Percentiles rank a stretch among this genome's conserved stretches.
These are phyloP conservation scores for Diplocarpon mali DNA, from an alignment of 2,329 filamentous ascomycete genomes.

Conservation along the genomic window DNA sequence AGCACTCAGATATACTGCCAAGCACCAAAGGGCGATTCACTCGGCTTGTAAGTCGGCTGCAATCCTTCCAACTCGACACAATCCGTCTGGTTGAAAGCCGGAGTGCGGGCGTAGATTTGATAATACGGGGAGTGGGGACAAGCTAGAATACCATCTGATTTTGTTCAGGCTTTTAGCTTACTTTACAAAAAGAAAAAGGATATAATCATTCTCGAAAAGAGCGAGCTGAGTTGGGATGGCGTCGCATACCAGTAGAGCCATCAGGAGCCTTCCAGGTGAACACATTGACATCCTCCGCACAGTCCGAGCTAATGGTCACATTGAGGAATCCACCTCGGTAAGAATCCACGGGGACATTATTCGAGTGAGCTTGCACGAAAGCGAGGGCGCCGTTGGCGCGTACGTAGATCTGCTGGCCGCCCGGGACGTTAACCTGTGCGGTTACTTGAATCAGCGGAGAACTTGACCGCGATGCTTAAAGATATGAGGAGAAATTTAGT, in stretches of 20 bases:
- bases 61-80: slow-evolving; percentile 9
- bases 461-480: neutral
- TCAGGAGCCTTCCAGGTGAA: slow-evolving; percentile 2
- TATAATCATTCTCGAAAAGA: neutral
- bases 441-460: neutral
- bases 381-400: slow-evolving; percentile 40
- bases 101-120: slow-evolving; percentile 10
- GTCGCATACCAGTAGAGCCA: neutral
- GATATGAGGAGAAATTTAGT: neutral
- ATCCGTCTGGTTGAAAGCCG: slow-evolving; percentile 9
- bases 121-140: slow-evolving; percentile 1
- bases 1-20: slow-evolving; percentile 10
- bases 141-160: slow-evolving; percentile 8
- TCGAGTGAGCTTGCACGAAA: slow-evolving; percentile 36
- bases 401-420: slow-evolving; percentile 52
- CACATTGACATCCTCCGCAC: neutral
- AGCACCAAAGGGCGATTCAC: slow-evolving; percentile 4
- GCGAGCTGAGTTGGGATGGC: neutral
- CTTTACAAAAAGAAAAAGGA: neutral
- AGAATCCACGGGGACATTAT: slow-evolving; percentile 1
- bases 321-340: slow-evolving; percentile 4
- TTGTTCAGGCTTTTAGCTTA: neutral
- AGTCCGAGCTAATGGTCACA: slow-evolving; percentile 1
- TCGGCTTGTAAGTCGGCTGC: neutral
- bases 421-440: slow-evolving; percentile 36